Percentiles rank a stretch among this genome's conserved stretches.
These are phyloP conservation scores for Delphinella strobiligena DNA, from an alignment of 2,329 filamentous ascomycete species.

Conservation along the genomic window DNA sequence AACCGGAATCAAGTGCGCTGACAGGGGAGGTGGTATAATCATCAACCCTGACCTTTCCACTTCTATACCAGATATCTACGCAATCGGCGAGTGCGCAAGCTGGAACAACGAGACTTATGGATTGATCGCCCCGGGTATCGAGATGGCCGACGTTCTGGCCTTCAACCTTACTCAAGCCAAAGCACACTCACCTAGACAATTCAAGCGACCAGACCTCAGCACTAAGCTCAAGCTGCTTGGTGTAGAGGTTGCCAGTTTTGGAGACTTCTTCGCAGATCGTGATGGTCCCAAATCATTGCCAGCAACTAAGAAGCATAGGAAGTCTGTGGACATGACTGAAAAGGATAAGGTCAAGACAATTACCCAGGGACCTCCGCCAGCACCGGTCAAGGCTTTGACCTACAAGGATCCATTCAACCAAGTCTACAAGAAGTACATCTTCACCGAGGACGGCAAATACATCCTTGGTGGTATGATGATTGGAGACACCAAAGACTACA, in stretches of 20 bases:
- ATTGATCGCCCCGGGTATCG: constrained; percentile 77
- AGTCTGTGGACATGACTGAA: constrained; percentile 25
- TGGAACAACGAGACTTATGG: constrained; percentile 82
- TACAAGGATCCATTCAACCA: constrained; percentile 83
- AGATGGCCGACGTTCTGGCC: constrained; percentile 84
- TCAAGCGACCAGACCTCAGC: constrained; percentile 76
- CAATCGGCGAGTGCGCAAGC: constrained; percentile 82
- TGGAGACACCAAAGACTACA: constrained; percentile 79
- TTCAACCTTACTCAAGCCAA: constrained; percentile 84
- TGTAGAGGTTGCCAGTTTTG: constrained; percentile 85
- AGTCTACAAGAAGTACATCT: constrained; percentile 89
- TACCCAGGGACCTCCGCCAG: constrained; percentile 43
- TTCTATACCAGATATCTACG: constrained; percentile 62
- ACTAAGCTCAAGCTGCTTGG: constrained; percentile 85
- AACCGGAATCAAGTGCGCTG: constrained; percentile 60
- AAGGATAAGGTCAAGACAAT: constrained; percentile 38
- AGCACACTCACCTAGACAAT: constrained; percentile 54
- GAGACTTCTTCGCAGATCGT: constrained; percentile 83
- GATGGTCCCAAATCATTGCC: constrained; percentile 72
- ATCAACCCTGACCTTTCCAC: constrained; percentile 57
- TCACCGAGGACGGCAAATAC: constrained; percentile 81
- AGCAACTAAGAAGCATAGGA: constrained; percentile 31
- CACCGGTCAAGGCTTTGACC: constrained; percentile 67
- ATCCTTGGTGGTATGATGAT: constrained; percentile 96
- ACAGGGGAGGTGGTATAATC: constrained; percentile 64